Evolutionary conservation across 1,284 basidiomycete species (phyloP).

Genomic region (Laetiporus sulphureus): DNA sequence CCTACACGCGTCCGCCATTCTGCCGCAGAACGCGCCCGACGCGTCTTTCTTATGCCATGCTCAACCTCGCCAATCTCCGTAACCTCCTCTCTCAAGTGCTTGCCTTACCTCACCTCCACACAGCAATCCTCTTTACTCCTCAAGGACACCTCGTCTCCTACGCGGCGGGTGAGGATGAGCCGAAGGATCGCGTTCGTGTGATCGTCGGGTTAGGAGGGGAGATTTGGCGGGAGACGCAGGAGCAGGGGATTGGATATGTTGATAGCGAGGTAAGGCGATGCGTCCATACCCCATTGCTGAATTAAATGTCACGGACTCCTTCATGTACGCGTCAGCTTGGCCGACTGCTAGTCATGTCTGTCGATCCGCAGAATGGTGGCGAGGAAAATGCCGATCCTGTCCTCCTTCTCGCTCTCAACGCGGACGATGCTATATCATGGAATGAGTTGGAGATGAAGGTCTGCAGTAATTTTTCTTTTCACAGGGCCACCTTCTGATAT

Average conservation of each 20-base stretch:
- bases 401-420: slow-evolving; percentile 64
- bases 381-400: slow-evolving; percentile 35
- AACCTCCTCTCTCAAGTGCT: slow-evolving; percentile 51
- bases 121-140: slow-evolving; percentile 55
- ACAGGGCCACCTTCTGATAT: too few species aligned
- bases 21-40: neutral
- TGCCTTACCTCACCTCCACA: slow-evolving; percentile 47
- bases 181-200: slow-evolving; percentile 68
- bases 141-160: slow-evolving; percentile 57
- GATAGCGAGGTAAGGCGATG: slow-evolving; percentile 57
- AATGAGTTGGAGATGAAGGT: slow-evolving; percentile 58
- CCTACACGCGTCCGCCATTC: neutral
- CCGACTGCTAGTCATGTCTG: slow-evolving; percentile 57
- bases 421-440: slow-evolving; percentile 53
- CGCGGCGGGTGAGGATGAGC: slow-evolving; percentile 39
- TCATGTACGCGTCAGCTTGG: slow-evolving; percentile 42
- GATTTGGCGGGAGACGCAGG: slow-evolving; percentile 66
- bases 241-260: slow-evolving; percentile 55
- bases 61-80: slow-evolving; percentile 55
- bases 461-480: too few species aligned
- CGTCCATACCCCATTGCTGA: slow-evolving; percentile 2
- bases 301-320: neutral
- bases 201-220: slow-evolving; percentile 65
- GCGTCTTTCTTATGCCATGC: slow-evolving; percentile 31
- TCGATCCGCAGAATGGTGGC: slow-evolving; percentile 27